Evolutionary conservation across 495 filamentous ascomycete genomes (phyloP).

Genomic region (Neurospora cerealis): DNA sequence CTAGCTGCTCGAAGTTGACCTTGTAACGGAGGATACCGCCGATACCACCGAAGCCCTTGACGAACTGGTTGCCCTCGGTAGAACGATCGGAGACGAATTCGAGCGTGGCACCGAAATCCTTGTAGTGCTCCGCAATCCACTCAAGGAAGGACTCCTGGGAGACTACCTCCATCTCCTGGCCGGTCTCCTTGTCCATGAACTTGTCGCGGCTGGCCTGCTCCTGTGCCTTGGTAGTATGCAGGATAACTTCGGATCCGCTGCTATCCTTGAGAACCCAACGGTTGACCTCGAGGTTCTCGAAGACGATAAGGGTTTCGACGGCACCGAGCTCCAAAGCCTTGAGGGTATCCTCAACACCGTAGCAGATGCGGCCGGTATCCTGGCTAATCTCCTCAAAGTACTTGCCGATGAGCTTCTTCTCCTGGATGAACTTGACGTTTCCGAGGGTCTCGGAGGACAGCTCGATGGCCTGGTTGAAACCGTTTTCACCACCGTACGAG

Average conservation of each 20-base stretch:
- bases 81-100: slow-evolving; percentile 97
- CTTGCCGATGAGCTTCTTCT: slow-evolving; percentile 97
- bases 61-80: slow-evolving; percentile 97
- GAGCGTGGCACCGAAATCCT: slow-evolving; percentile 90
- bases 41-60: slow-evolving; percentile 98
- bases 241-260: slow-evolving; percentile 55
- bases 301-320: slow-evolving; percentile 91
- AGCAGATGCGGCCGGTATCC: slow-evolving; percentile 91
- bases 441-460: slow-evolving; percentile 88
- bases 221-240: slow-evolving; percentile 84
- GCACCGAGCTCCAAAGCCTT: slow-evolving; percentile 96
- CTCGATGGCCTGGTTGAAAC: slow-evolving; percentile 98
- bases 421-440: slow-evolving; percentile 99
- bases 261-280: slow-evolving; percentile 80
- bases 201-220: slow-evolving; percentile 63
- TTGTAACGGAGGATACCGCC: slow-evolving; percentile 97
- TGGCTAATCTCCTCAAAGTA: slow-evolving; percentile 99
- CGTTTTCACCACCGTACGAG: slow-evolving; percentile 97
- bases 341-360: slow-evolving; percentile 93
- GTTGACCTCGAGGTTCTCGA: slow-evolving; percentile 89
- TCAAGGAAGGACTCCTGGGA: slow-evolving; percentile 86
- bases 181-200: slow-evolving; percentile 91
- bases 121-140: slow-evolving; percentile 96
- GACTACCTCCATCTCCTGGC: slow-evolving; percentile 90
- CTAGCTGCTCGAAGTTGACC: slow-evolving; percentile 98